Evolutionary conservation across 225 moss, liverwort and hornwort species (phyloP).

Genomic region (Bryum argenteum): DNA sequence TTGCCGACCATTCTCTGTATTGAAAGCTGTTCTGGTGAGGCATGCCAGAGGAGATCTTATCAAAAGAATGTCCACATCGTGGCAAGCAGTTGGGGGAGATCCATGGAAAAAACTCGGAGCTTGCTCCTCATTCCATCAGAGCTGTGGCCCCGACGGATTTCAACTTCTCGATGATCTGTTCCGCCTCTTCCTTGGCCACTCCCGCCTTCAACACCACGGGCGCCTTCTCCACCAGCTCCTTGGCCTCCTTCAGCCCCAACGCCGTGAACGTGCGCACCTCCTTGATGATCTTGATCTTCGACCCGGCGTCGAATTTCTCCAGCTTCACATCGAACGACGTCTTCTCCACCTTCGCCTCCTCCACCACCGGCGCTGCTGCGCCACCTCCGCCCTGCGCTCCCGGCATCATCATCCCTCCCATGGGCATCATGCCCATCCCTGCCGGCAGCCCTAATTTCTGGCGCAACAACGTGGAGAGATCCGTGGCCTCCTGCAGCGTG

Average conservation of each 20-base stretch:
- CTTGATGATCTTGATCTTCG: constrained; percentile 97
- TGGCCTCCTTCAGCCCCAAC: constrained; percentile 88
- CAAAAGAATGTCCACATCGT: constrained; percentile 19
- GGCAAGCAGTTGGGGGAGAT: neutral
- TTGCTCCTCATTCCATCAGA: constrained; percentile 70
- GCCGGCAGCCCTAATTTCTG: constrained; percentile 73
- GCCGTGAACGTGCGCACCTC: constrained; percentile 90
- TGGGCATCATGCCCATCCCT: constrained; percentile 81
- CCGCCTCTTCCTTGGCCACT: constrained; percentile 90
- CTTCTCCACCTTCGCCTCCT: constrained; percentile 80
- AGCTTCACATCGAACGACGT: constrained; percentile 88
- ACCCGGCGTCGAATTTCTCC: constrained; percentile 82
- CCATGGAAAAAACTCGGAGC: constrained; percentile 4
- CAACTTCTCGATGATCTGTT: constrained; percentile 86
- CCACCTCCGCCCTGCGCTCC: constrained; percentile 54
- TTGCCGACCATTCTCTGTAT: constrained; percentile 5
- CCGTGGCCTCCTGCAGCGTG: constrained; percentile 78
- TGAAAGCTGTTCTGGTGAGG: constrained; percentile 10
- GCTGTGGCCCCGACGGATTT: constrained; percentile 83
- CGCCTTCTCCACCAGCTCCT: constrained; percentile 93
- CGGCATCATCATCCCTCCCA: constrained; percentile 79
- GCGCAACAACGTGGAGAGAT: constrained; percentile 77
- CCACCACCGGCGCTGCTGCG: constrained; percentile 37
- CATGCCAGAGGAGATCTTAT: neutral
- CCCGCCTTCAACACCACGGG: constrained; percentile 82